Conservation (phyloP, 495 filamentous ascomycete species). For the Baudoinia panamericana region DNA sequence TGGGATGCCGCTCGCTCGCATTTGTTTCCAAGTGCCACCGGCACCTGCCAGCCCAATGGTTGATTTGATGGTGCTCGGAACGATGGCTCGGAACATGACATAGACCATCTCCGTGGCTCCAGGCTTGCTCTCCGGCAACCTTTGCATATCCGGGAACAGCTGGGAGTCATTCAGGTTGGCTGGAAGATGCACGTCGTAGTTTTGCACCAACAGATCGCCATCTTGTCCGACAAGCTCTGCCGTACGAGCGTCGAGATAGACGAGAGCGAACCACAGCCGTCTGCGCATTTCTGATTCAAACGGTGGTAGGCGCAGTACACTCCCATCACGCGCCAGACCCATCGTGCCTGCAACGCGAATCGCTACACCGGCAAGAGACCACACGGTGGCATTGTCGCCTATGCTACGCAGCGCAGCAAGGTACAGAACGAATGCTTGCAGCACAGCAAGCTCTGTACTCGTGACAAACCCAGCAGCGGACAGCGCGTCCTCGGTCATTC, state of each 20-base stretch:
- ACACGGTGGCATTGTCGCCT: constrained; percentile 3
- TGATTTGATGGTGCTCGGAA: neutral
- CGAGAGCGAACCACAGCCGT: constrained; percentile 28
- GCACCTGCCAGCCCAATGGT: neutral
- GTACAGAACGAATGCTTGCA: constrained; percentile 15
- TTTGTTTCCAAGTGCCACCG: constrained; percentile 13
- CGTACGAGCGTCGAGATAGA: constrained; percentile 19
- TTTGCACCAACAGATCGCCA: constrained; percentile 23
- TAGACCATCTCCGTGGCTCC: constrained; percentile 16
- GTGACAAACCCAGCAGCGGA: constrained; percentile 12
- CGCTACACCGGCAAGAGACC: constrained; percentile 27
- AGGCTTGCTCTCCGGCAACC: neutral
- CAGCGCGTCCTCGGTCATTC: constrained; percentile 12
- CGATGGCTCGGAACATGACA: constrained; percentile 8
- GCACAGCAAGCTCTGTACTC: constrained; percentile 4
- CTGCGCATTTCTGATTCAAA: constrained; percentile 30
- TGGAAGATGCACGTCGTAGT: constrained; percentile 7
- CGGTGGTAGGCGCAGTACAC: constrained; percentile 15
- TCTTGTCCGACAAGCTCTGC: constrained; percentile 50
- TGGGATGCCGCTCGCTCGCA: constrained; percentile 14
- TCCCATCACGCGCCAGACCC: constrained; percentile 30
- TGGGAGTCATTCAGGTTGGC: constrained; percentile 17
- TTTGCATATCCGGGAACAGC: constrained; percentile 10
- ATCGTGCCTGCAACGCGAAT: constrained; percentile 34
- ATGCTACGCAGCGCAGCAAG: constrained; percentile 1